A percentile compares a stretch with the other conserved stretches of the same genome.
Evolutionary conservation across 768 basidiomycete species (phyloP).

Genomic region (Pisolithus orientalis): DNA sequence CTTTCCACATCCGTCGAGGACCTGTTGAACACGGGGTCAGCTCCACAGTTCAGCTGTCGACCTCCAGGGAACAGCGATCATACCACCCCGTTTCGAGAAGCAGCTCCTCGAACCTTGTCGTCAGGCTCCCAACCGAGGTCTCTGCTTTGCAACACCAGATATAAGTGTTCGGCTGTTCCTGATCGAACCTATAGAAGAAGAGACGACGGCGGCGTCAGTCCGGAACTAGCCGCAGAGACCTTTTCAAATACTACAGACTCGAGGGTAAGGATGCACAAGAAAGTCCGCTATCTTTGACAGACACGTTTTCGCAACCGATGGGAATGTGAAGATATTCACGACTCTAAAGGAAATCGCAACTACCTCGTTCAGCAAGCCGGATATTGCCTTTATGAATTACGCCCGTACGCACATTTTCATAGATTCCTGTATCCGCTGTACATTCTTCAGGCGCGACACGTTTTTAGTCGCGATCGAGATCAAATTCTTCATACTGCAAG

Average conservation of each 20-base stretch:
- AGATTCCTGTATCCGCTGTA: conserved; percentile 72
- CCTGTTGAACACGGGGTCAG: conserved; percentile 36
- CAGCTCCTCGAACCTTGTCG: conserved; percentile 53
- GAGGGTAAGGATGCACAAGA: conserved; percentile 75
- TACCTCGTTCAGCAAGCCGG: conserved; percentile 6
- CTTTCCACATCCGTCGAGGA: conserved; percentile 36
- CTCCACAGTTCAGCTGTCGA: conserved; percentile 12
- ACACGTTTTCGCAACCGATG: conserved; percentile 36
- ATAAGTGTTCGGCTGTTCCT: conserved; percentile 78
- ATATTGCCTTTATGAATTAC: conserved; percentile 8
- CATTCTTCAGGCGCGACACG: conserved; percentile 66
- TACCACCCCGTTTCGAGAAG: conserved; percentile 83
- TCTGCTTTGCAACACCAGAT: conserved; percentile 64
- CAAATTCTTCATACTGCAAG: conserved; percentile 46
- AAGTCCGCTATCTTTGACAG: conserved; percentile 49
- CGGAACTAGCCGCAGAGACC: conserved; percentile 4
- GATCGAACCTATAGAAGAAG: conserved; percentile 55
- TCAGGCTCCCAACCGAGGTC: conserved; percentile 63
- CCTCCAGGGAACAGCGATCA: conserved; percentile 15
- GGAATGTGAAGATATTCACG: conserved; percentile 54
- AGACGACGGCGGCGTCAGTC: conserved; percentile 3
- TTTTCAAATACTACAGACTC: conserved; percentile 39
- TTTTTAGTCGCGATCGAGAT: conserved; percentile 55
- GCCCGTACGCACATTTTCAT: conserved; percentile 69
- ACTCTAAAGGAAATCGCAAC: conserved; percentile 37